Percentiles rank a stretch among this genome's conserved stretches.
phyloP scores from a whole-genome alignment of 2,329 filamentous ascomycete genomes.

The Pseudocercospora pini-densiflorae region DNA sequence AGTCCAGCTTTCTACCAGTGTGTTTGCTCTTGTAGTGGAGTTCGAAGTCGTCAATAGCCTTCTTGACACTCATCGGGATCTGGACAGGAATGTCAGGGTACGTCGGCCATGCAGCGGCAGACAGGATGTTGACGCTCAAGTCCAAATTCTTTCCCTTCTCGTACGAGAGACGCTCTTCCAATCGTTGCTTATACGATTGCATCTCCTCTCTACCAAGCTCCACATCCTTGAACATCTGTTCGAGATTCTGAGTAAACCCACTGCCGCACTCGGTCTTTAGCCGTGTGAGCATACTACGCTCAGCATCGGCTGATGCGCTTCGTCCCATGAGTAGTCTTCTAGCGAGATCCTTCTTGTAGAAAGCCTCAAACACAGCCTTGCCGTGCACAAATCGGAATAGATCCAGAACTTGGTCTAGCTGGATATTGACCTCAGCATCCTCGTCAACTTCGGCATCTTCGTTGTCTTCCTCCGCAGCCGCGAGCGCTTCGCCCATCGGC shows the following conservation, averaged over 20 bases:
- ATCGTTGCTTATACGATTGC: constrained; percentile 77
- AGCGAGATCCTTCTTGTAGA: constrained; percentile 98
- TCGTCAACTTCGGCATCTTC: constrained; percentile 74
- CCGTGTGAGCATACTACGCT: constrained; percentile 91
- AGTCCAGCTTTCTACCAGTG: constrained; percentile 80
- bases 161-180: constrained; percentile 55
- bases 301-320: constrained; percentile 92
- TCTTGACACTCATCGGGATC: constrained; percentile 74
- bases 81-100: constrained; percentile 79
- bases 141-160: constrained; percentile 65
- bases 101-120: constrained; percentile 87
- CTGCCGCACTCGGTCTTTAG: constrained; percentile 93
- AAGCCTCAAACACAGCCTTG: constrained; percentile 97
- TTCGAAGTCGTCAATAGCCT: constrained; percentile 82
- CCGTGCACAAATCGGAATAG: constrained; percentile 96
- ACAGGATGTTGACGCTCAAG: constrained; percentile 87
- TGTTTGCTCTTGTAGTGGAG: constrained; percentile 87
- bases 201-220: constrained; percentile 93
- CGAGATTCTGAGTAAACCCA: constrained; percentile 93
- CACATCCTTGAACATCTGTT: constrained; percentile 99
- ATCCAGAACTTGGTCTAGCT: constrained; percentile 90
- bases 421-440: constrained; percentile 87
- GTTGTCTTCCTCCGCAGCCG: constrained; percentile 62
- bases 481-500: constrained; percentile 56
- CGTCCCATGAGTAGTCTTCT: constrained; percentile 86